Base-by-base conservation (phyloP, 176 grass and related monocot species). In the Cenchrus americanus region DNA sequence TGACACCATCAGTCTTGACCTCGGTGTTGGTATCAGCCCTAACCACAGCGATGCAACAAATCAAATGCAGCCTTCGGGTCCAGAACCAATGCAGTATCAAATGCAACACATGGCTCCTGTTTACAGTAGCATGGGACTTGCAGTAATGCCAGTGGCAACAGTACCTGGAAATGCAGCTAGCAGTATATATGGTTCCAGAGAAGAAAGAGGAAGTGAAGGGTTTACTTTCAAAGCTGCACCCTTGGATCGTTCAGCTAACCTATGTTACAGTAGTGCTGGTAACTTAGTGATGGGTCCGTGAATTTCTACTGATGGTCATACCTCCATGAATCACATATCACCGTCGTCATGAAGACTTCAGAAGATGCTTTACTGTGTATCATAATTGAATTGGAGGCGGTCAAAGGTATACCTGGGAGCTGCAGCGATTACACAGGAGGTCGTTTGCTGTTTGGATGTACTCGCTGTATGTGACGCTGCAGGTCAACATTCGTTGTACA, bases 281-380 rank as follows among this genome's bases (percentile, higher is more conserved):
- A 99, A 96, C 81, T 87, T 96, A 80, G 86, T 99, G 66, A 77
- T 94, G 91, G 95, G 92, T 59, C 92, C 95, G 52, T 97, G 87
- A 90, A 32, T 10, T 6, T 69, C 55, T 37, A 8, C 52, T 62
- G 41, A 70, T 63, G 69, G 68, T 76, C 80, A 69, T 75, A 84
- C 62, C 80, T 70, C 61, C 74, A 57, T 69, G 69, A 84, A 84
- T 76, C 80, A 63, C 79, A 83, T 87, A 83, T 64, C 62, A 70
- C 61, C 7, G 66, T 69, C 64, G n/a, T 52, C 72, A 44, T 61
- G 58, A 82, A 40, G 54, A 43, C 79, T 79, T 51, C 61, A 68
- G 80, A 60, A 79, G 67, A 83, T 83, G 81, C 67, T 90, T 43
- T 73, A 23, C 24, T 66, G 65, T 83, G 67, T 75, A 79, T 86